phyloP scores from a whole-genome alignment of 2,329 filamentous ascomycete genomes.

The Epichloe amarillans region DNA sequence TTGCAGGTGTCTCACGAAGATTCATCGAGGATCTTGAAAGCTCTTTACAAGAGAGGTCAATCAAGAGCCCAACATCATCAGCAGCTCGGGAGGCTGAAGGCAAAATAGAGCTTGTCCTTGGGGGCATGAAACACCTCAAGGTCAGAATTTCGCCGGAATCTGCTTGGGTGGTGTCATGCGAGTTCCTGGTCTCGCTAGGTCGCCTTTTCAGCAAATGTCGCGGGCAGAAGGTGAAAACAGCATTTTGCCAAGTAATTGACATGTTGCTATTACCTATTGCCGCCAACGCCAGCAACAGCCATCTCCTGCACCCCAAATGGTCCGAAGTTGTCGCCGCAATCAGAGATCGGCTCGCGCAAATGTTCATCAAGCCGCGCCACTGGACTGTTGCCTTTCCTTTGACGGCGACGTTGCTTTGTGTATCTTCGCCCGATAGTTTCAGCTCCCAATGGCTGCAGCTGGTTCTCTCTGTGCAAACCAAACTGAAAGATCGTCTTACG shows the following conservation, averaged over 20 bases:
- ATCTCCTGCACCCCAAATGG: conserved; percentile 76
- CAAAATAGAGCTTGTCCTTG: conserved; percentile 74
- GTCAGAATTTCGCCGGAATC: conserved; percentile 61
- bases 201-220: conserved; percentile 75
- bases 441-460: conserved; percentile 76
- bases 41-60: conserved; percentile 60
- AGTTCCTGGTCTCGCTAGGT: conserved; percentile 72
- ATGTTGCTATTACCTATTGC: conserved; percentile 78
- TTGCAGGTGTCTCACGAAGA: conserved; percentile 66
- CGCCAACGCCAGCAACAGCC: conserved; percentile 58
- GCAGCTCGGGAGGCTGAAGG: conserved; percentile 58
- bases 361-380: conserved; percentile 84
- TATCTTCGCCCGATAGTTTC: conserved; percentile 75
- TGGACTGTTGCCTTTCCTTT: conserved; percentile 84
- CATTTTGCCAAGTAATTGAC: conserved; percentile 86
- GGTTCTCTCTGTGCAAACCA: conserved; percentile 62
- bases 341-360: conserved; percentile 64
- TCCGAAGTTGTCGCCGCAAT: conserved; percentile 69
- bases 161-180: conserved; percentile 75
- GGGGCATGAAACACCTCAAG: conserved; percentile 81
- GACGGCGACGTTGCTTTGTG: conserved; percentile 74
- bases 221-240: conserved; percentile 80
- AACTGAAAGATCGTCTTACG: conserved; percentile 70
- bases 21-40: conserved; percentile 72
- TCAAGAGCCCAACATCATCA: conserved; percentile 47